Conservation (phyloP, 768 basidiomycete genomes). For the Punctularia strigosozonata region DNA sequence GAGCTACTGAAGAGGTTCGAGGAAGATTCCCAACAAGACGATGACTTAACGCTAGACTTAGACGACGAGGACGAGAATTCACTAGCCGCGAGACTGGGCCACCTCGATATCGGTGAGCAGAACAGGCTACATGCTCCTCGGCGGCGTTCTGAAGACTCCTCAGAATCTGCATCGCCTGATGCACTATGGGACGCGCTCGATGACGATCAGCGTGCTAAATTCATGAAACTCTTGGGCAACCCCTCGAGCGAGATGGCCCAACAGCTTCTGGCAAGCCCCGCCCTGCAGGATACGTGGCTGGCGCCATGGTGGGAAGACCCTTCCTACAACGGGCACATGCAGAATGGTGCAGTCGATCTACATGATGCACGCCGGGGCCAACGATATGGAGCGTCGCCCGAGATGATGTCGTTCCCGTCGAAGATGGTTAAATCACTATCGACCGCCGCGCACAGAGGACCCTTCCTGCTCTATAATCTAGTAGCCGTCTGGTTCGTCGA, state of each 20-base stretch:
- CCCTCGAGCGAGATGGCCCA: slow-evolving; percentile 51
- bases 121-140: not conserved
- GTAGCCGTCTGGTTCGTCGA: slow-evolving; percentile 50
- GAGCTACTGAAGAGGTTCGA: slow-evolving; percentile 64
- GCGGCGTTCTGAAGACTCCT: not conserved
- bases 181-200: slow-evolving; percentile 52
- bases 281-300: slow-evolving; percentile 33
- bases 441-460: not conserved
- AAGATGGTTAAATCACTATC: slow-evolving; percentile 26
- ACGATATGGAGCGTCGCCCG: slow-evolving; percentile 27
- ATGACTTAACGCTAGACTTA: slow-evolving; percentile 15
- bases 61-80: slow-evolving; percentile 28
- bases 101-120: slow-evolving; percentile 49
- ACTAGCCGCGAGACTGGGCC: slow-evolving; percentile 33
- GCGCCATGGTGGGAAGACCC: slow-evolving; percentile 68
- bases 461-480: slow-evolving; percentile 55
- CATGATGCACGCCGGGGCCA: slow-evolving; percentile 4
- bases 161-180: slow-evolving; percentile 46
- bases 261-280: slow-evolving; percentile 46
- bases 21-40: slow-evolving; percentile 35
- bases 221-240: slow-evolving; percentile 45
- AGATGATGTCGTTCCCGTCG: slow-evolving; percentile 33
- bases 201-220: slow-evolving; percentile 46
- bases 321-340: slow-evolving; percentile 1
- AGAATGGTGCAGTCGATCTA: slow-evolving; percentile 1